A percentile compares a stretch with the other conserved stretches of the same genome.
Conservation (phyloP, 2,329 filamentous ascomycete genomes). For the Ascochyta rabiei region DNA sequence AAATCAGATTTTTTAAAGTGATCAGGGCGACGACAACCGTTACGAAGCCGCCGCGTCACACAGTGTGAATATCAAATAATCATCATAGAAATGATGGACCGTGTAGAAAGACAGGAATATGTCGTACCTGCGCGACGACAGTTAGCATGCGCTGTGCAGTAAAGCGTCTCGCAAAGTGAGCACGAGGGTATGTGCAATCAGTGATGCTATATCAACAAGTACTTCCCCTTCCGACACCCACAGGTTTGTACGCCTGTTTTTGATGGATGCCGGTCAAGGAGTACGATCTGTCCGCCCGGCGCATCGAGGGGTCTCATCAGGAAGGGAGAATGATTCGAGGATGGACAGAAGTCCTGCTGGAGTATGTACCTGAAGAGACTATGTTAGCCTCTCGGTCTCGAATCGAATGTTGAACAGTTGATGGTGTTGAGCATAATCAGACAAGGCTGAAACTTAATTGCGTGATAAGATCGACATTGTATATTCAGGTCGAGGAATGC, state of each 20-base stretch:
- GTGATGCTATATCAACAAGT: conserved; percentile 75
- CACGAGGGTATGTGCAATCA: conserved; percentile 52
- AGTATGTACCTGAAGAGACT: conserved; percentile 41
- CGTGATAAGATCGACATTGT: conserved; percentile 66
- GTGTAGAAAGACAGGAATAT: conserved; percentile 40
- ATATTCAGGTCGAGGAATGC: conserved; percentile 72
- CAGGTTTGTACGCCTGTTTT: conserved; percentile 70
- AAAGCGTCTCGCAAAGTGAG: conserved; percentile 4
- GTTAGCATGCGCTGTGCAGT: conserved; percentile 20
- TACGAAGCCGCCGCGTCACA: conserved; percentile 63
- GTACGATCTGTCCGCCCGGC: conserved; percentile 71
- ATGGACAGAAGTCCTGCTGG: conserved; percentile 18
- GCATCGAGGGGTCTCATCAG: conserved; percentile 70
- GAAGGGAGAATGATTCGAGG: conserved; percentile 23
- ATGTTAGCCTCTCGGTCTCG: conserved; percentile 34
- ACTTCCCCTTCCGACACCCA: conserved; percentile 59
- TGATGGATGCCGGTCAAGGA: conserved; percentile 56
- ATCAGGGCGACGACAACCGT: conserved; percentile 61
- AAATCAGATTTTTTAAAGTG: conserved; percentile 73
- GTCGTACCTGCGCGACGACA: conserved; percentile 41
- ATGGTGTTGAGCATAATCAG: conserved; percentile 54
- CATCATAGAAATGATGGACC: conserved; percentile 63
- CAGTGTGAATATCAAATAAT: conserved; percentile 71
- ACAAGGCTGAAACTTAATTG: conserved; percentile 73
- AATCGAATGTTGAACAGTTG: conserved; percentile 18